A percentile compares a stretch with the other conserved stretches of the same genome.
Evolutionary conservation across 306 rosid species (phyloP).

Genomic region (Acacia acuminata): DNA sequence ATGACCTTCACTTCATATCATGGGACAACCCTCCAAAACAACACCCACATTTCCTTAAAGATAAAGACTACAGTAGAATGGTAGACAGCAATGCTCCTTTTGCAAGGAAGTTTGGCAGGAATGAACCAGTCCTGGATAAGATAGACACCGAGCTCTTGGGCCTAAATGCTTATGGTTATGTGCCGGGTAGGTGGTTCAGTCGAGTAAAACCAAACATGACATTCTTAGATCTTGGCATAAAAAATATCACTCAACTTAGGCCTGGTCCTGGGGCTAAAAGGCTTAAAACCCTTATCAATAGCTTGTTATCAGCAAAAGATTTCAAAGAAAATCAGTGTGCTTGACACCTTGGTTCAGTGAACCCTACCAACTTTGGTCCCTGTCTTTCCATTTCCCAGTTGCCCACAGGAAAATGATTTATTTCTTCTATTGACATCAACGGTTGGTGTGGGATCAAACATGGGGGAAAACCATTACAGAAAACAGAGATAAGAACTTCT

Average conservation of each 20-base stretch:
- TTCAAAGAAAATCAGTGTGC: conserved; percentile 57
- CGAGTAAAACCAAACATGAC: conserved; percentile 36
- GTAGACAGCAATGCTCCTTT: conserved; percentile 76
- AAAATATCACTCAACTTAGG: conserved; percentile 52
- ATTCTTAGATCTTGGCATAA: conserved; percentile 21
- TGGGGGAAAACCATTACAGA: conserved; percentile 23
- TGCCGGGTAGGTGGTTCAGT: conserved; percentile 61
- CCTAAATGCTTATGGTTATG: conserved; percentile 55
- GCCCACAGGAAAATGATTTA: conserved; percentile 22
- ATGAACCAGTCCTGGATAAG: conserved; percentile 54
- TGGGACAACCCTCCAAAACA: conserved; percentile 90
- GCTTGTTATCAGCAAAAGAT: conserved; percentile 62
- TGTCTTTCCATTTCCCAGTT: conserved; percentile 19
- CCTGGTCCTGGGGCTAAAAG: conserved; percentile 75
- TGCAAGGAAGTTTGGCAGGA: conserved; percentile 68
- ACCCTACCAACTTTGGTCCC: conserved; percentile 11
- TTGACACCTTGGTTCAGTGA: conserved; percentile 33
- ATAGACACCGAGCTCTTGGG: conserved; percentile 62
- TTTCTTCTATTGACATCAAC: conserved; percentile 19
- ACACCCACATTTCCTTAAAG: conserved; percentile 71
- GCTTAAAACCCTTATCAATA: conserved; percentile 50
- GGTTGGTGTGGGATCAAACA: conserved; percentile 29
- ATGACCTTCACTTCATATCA: conserved; percentile 85
- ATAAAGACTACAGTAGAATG: conserved; percentile 54
- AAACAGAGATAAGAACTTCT: conserved; percentile 31